Evolutionary conservation across 2,329 filamentous ascomycete genomes (phyloP).

Genomic region (Chaetoscypha palmicola): DNA sequence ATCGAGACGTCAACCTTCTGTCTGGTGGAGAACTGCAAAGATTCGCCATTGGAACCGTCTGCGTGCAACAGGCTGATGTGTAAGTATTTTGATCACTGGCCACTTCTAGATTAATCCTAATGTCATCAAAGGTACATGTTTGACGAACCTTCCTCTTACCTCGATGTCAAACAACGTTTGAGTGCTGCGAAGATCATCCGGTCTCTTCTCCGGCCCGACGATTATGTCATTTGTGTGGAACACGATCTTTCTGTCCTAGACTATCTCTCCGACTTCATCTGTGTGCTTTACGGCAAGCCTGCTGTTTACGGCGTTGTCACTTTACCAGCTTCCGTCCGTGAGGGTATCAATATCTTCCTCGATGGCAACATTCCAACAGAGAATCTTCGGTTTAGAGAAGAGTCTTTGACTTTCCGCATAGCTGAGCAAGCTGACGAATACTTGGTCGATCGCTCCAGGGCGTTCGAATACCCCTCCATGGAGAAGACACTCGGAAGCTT

Average conservation of each 20-base stretch:
- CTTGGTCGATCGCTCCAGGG: constrained; percentile 73
- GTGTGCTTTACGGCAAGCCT: constrained; percentile 90
- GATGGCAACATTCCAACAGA: constrained; percentile 97
- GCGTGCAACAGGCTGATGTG: constrained; percentile 92
- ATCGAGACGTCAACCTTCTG: constrained; percentile 82
- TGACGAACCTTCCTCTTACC: constrained; percentile 96
- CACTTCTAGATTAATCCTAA: neutral
- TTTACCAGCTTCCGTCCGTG: constrained; percentile 87
- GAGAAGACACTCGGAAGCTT: constrained; percentile 88
- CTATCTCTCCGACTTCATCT: constrained; percentile 98
- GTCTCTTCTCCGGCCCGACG: constrained; percentile 76
- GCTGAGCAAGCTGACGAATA: constrained; percentile 86
- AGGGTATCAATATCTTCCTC: constrained; percentile 99
- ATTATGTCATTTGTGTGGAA: constrained; percentile 98
- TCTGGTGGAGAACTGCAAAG: constrained; percentile 98
- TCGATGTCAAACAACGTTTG: constrained; percentile 98
- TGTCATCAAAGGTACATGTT: constrained; percentile 70
- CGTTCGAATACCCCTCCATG: constrained; percentile 84
- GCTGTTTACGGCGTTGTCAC: constrained; percentile 98
- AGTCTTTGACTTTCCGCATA: constrained; percentile 92
- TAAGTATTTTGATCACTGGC: constrained; percentile 33
- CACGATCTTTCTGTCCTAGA: constrained; percentile 98
- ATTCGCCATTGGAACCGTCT: constrained; percentile 93
- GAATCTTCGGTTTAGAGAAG: constrained; percentile 96
- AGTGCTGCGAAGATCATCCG: constrained; percentile 88